Evolutionary conservation across 768 basidiomycete genomes (phyloP), one percentile per base, ranked within the genome.

Genomic region (Amanita exitialis): DNA sequence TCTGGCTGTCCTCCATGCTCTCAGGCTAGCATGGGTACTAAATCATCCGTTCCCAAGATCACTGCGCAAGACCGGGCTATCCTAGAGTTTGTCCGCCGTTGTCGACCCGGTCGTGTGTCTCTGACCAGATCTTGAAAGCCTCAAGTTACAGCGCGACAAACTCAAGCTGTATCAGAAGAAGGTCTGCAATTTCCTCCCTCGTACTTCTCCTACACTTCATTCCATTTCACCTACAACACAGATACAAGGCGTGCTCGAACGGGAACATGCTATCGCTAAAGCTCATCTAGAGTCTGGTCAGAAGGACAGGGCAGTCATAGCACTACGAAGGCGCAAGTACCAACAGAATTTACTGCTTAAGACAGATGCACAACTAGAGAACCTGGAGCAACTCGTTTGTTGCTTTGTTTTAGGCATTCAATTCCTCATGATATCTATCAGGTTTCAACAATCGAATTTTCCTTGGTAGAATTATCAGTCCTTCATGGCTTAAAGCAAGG

Each of bases 381-480:
- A 80, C 51, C 65, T 98, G 51, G 92, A 97, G 66, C 83, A 91
- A 55, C 73, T 98, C 44, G 95, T 93, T 82, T 34, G 28, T 37
- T 20, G 21, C 9, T 20, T 39, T 8, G 35, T 25, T 13, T 35
- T 16, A 2, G 27, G 1, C 16, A 44, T 37, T 35, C 34, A 25
- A 30, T 36, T 18, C n/a, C 13, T 13, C 20, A 20, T 49, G 6
- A 47, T 7, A 2, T 35, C 6, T 12, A 32, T 15, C 60, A 99
- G 95, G 93, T 97, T 21, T 89, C 91, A 3, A 89, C 86, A 0
- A 96, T 99, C 59, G 96, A 99, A 64, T 98, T 96, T 70, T 92
- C 96, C 6, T 74, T 94, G 44, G 82, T 98, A 18, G 90, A 98
- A 66, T 81, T 89, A 41, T 92, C 93, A 2, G 89, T 99, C 8